Conservation (phyloP, 495 filamentous ascomycete genomes). For the Aspergillus sclerotioniger region DNA sequence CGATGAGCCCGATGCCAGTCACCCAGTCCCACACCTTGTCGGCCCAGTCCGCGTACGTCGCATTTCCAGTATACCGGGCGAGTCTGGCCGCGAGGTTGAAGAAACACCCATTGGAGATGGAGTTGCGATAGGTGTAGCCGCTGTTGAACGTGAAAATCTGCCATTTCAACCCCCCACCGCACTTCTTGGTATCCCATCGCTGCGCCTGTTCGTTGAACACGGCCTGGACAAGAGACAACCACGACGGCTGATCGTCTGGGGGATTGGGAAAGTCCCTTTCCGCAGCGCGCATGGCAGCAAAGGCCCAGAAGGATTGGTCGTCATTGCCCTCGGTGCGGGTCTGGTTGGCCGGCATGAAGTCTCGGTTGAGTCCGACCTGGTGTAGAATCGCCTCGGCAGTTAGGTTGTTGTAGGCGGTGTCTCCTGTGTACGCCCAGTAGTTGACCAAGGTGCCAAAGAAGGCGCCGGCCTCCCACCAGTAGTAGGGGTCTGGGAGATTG, state of each 20-base stretch:
- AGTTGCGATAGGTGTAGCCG: constrained; percentile 75
- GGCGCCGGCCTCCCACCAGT: constrained; percentile 74
- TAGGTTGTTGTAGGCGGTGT: constrained; percentile 63
- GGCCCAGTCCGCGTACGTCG: constrained; percentile 71
- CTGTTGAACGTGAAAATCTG: constrained; percentile 73
- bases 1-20: constrained; percentile 55
- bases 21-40: constrained; percentile 69
- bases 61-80: constrained; percentile 69
- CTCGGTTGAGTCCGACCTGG: constrained; percentile 60
- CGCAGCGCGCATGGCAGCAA: constrained; percentile 73
- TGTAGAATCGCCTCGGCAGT: constrained; percentile 62
- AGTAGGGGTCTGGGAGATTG: constrained; percentile 69
- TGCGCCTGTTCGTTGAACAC: constrained; percentile 67
- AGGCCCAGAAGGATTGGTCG: constrained; percentile 80
- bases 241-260: constrained; percentile 54
- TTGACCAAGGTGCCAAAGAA: constrained; percentile 72
- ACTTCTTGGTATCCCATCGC: constrained; percentile 66
- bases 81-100: constrained; percentile 73
- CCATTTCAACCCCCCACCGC: constrained; percentile 72
- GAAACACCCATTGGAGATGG: constrained; percentile 72
- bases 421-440: constrained; percentile 78
- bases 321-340: constrained; percentile 73
- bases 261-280: constrained; percentile 65
- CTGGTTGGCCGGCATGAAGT: constrained; percentile 79
- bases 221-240: constrained; percentile 70